phyloP scores from a whole-genome alignment of 2,329 filamentous ascomycete species.

The Eutypella sp. region DNA sequence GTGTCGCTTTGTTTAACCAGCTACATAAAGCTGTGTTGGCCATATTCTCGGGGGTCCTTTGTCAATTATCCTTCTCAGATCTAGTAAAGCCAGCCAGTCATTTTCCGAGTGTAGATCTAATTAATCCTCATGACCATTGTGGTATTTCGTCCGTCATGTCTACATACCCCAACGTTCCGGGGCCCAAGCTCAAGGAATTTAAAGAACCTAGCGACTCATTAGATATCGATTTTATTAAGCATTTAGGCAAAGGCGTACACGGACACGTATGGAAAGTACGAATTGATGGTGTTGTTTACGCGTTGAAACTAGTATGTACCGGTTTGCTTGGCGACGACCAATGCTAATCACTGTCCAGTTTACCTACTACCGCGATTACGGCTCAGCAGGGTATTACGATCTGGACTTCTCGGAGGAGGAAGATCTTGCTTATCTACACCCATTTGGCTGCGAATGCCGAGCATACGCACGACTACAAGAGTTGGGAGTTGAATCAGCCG shows the following conservation, averaged over 20 bases:
- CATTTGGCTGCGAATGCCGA: slow-evolving; percentile 3
- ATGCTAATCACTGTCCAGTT: neutral
- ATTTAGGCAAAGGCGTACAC: slow-evolving; percentile 1
- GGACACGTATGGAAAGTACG: slow-evolving; percentile 7
- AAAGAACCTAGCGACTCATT: neutral
- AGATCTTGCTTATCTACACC: neutral
- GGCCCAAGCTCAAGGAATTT: slow-evolving; percentile 5
- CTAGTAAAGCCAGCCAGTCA: neutral
- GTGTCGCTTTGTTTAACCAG: neutral
- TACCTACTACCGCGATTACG: neutral
- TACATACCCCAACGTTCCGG: neutral
- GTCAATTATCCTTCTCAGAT: neutral
- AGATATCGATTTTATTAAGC: slow-evolving; percentile 1
- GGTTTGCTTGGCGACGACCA: neutral
- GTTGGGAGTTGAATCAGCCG: neutral
- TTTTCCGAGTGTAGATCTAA: neutral
- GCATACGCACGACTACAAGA: slow-evolving; percentile 4
- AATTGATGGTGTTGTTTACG: slow-evolving; percentile 1
- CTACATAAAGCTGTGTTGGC: neutral
- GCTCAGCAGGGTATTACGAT: neutral
- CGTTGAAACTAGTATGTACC: slow-evolving; percentile 7
- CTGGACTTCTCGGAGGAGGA: slow-evolving; percentile 1
- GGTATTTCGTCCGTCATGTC: too few species aligned
- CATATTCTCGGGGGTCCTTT: too few species aligned
- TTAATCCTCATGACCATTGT: too few species aligned